These are phyloP conservation scores for Fusarium vanettenii DNA, from an alignment of 2,329 filamentous ascomycete species.

Conservation along the genomic window DNA sequence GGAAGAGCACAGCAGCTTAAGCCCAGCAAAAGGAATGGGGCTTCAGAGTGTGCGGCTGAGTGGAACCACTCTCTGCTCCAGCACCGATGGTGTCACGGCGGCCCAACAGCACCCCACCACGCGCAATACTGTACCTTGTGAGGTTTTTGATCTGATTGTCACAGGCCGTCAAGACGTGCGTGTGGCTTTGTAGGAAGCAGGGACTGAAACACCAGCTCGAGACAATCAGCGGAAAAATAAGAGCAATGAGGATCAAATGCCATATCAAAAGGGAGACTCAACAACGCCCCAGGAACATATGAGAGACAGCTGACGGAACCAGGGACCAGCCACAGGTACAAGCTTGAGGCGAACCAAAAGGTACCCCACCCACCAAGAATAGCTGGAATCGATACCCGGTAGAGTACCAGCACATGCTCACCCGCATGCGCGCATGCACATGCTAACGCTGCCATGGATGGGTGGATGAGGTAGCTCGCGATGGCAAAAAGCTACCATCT, in stretches of 20 bases:
- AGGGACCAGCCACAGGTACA: slow-evolving; percentile 22
- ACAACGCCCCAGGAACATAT: background rate
- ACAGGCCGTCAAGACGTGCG: background rate
- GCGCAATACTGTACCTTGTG: background rate
- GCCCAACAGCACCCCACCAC: slow-evolving; percentile 38
- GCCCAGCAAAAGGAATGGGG: slow-evolving; percentile 19
- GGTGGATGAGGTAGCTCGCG: slow-evolving; percentile 5
- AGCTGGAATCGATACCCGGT: slow-evolving; percentile 29
- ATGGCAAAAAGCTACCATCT: slow-evolving; percentile 31
- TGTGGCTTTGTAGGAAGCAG: background rate
- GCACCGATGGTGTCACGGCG: slow-evolving; percentile 39
- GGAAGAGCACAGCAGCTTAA: slow-evolving; percentile 10
- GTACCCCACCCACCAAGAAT: slow-evolving; percentile 36
- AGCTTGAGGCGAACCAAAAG: slow-evolving; percentile 10
- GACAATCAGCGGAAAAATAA: background rate
- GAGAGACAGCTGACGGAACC: slow-evolving; percentile 5
- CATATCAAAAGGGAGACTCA: slow-evolving; percentile 17
- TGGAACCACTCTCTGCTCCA: slow-evolving; percentile 32
- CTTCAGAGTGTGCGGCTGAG: slow-evolving; percentile 35
- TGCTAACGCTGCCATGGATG: slow-evolving; percentile 5
- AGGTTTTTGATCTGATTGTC: background rate
- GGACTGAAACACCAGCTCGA: background rate
- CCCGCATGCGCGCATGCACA: slow-evolving; percentile 27
- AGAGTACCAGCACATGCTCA: slow-evolving; percentile 39
- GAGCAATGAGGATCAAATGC: background rate